Conservation (phyloP, 306 rosid genomes). For the Trifolium dubium region DNA sequence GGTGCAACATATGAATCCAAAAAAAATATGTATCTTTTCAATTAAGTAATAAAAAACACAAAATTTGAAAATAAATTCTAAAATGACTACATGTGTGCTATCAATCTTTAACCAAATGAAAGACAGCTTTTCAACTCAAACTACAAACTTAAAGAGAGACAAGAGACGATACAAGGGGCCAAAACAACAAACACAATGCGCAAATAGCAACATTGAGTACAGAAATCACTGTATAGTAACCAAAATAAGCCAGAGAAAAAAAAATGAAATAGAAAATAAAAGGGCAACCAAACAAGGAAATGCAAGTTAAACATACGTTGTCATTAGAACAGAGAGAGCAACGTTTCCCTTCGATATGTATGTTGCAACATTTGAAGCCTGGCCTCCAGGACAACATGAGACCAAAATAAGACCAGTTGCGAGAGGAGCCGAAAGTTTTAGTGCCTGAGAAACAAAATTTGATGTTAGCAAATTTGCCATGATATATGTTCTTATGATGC, state of each 20-base stretch:
- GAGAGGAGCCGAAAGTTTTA: constrained; percentile 93
- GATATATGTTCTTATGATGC: constrained; percentile 8
- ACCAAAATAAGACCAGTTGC: constrained; percentile 97
- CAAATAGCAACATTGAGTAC: constrained; percentile 8
- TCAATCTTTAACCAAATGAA: too few species aligned
- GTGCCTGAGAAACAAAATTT: constrained; percentile 57
- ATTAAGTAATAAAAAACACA: not conserved
- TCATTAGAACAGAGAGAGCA: constrained; percentile 94
- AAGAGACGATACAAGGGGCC: too few species aligned
- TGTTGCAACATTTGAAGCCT: constrained; percentile 97
- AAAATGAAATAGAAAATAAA: constrained; percentile 23
- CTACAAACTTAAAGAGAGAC: too few species aligned
- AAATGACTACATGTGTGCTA: too few species aligned
- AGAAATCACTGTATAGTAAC: constrained; percentile 33
- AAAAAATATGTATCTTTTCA: too few species aligned
- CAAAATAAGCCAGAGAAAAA: not conserved
- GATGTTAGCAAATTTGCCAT: constrained; percentile 28
- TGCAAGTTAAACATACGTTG: constrained; percentile 67
- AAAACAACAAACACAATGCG: not conserved
- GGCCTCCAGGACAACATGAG: constrained; percentile 99
- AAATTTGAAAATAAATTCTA: too few species aligned
- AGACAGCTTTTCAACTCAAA: too few species aligned
- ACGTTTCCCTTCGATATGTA: constrained; percentile 95
- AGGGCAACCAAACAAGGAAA: constrained; percentile 11
- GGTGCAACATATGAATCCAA: too few species aligned